Percentiles rank a stretch among this genome's conserved stretches.
phyloP scores from a whole-genome alignment of 331 rosid species.

The Rosa hybrid region DNA sequence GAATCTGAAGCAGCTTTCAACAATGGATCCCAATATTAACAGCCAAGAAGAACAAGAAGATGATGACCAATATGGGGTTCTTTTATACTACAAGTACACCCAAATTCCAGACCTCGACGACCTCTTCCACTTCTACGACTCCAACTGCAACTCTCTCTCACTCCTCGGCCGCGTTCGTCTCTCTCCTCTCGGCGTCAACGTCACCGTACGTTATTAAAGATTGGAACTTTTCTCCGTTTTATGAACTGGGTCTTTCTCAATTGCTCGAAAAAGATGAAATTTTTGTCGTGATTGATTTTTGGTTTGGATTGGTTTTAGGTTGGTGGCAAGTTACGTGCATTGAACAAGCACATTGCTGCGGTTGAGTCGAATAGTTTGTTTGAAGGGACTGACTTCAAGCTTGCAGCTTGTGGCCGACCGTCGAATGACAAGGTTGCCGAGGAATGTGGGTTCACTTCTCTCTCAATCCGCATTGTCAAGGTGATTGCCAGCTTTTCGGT shows the following conservation, averaged over 20 bases:
- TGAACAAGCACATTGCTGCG: conserved; percentile 62
- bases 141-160: conserved; percentile 71
- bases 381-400: conserved; percentile 81
- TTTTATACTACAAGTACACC: conserved; percentile 72
- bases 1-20: conserved; percentile 14
- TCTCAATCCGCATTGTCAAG: conserved; percentile 79
- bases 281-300: neutral
- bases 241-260: neutral
- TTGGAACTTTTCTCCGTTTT: neutral
- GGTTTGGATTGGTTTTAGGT: conserved; percentile 40
- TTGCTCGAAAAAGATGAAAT: neutral
- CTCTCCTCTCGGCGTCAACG: conserved; percentile 84
- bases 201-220: conserved; percentile 48
- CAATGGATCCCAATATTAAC: conserved; percentile 35
- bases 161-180: conserved; percentile 93
- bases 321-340: conserved; percentile 66
- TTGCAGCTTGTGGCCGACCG: conserved; percentile 70
- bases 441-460: conserved; percentile 93
- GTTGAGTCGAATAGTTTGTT: conserved; percentile 52
- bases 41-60: conserved; percentile 18
- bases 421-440: conserved; percentile 50
- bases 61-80: conserved; percentile 55
- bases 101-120: conserved; percentile 55
- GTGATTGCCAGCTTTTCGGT: conserved; percentile 24
- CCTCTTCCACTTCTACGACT: conserved; percentile 57